Conservation (phyloP, 352 stramenopile genomes). For the Phytophthora litchii region DNA sequence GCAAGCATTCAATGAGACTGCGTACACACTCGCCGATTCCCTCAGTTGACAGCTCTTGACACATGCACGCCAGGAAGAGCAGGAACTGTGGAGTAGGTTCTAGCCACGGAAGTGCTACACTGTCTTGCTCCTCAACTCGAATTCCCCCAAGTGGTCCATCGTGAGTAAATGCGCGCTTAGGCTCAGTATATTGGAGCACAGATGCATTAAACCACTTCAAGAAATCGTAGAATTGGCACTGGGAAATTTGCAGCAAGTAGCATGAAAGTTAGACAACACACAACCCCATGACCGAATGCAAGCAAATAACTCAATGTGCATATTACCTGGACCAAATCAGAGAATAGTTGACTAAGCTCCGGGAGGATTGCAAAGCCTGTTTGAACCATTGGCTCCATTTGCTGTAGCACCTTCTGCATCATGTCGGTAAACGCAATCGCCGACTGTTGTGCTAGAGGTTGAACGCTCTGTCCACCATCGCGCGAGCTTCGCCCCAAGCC, state of each 20-base stretch:
- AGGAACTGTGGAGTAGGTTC: constrained; percentile 70
- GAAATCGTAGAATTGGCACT: constrained; percentile 82
- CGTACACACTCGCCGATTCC: constrained; percentile 78
- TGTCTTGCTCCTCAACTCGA: constrained; percentile 33
- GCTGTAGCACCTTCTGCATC: constrained; percentile 79
- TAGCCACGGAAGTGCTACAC: constrained; percentile 52
- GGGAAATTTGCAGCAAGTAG: background rate
- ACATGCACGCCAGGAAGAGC: constrained; percentile 76
- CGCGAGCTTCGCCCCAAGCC: constrained; percentile 36
- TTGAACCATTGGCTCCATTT: constrained; percentile 81
- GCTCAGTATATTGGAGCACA: constrained; percentile 71
- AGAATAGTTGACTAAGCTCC: constrained; percentile 79
- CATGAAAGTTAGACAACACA: background rate
- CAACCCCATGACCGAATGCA: background rate
- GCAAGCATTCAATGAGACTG: constrained; percentile 73
- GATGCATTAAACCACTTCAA: constrained; percentile 81
- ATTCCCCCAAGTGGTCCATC: background rate
- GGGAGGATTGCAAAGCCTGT: constrained; percentile 65
- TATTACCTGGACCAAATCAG: constrained; percentile 75
- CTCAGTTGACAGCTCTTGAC: constrained; percentile 61
- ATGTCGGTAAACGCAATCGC: constrained; percentile 64
- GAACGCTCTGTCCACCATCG: constrained; percentile 48
- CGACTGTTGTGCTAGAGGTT: constrained; percentile 60
- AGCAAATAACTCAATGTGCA: background rate
- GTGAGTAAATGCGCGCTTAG: constrained; percentile 58